phyloP scores from a whole-genome alignment of 2,329 filamentous ascomycete species.

The Penicillium sp. region DNA sequence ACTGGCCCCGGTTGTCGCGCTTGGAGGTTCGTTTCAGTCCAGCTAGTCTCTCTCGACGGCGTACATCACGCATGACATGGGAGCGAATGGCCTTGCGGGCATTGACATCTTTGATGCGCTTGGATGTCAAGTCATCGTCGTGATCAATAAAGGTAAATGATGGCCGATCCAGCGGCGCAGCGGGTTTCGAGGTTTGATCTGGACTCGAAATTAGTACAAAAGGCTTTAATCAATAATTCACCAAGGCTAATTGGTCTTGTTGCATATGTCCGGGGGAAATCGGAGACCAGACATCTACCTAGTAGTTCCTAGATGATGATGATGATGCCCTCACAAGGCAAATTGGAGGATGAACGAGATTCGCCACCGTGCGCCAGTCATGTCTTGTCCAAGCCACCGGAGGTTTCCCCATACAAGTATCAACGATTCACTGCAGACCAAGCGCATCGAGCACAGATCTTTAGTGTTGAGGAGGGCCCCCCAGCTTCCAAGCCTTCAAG shows the following conservation, averaged over 20 bases:
- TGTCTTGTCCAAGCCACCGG: background rate
- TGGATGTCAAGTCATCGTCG: constrained; percentile 47
- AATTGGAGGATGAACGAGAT: background rate
- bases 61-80: constrained; percentile 53
- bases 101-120: constrained; percentile 47
- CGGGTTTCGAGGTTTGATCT: constrained; percentile 31
- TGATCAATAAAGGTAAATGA: constrained; percentile 52
- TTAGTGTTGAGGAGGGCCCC: background rate
- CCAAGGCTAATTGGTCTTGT: background rate
- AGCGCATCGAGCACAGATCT: background rate
- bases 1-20: constrained; percentile 31
- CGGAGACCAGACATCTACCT: background rate
- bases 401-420: constrained; percentile 1
- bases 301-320: background rate
- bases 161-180: constrained; percentile 35
- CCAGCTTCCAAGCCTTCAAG: background rate
- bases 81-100: constrained; percentile 50
- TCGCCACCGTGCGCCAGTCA: background rate
- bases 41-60: constrained; percentile 47
- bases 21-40: constrained; percentile 46
- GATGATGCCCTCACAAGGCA: background rate
- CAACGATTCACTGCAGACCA: background rate
- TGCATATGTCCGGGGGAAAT: background rate
- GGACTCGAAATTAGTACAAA: constrained; percentile 5
- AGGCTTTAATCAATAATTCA: background rate